Evolutionary conservation across 2,329 filamentous ascomycete genomes (phyloP).

Genomic region (Stachybotrys chartarum): DNA sequence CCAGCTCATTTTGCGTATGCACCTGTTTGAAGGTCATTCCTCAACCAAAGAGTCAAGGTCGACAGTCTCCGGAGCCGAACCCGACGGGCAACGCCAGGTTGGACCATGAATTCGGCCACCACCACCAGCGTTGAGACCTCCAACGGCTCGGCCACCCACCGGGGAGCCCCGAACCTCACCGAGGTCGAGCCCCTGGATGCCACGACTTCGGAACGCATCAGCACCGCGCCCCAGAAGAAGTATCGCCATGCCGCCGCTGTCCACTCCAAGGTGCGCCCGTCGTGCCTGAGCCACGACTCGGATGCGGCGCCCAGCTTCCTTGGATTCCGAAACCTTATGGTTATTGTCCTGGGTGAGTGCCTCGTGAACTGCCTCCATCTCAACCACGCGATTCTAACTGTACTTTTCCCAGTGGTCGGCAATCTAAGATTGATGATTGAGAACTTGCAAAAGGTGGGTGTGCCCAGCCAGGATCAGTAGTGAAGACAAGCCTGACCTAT

Average conservation of each 20-base stretch:
- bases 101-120: constrained; percentile 33
- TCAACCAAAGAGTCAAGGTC: no score
- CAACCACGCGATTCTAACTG: constrained; percentile 7
- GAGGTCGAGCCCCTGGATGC: constrained; percentile 15
- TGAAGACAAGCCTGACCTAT: constrained; percentile 4
- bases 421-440: constrained; percentile 94
- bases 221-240: constrained; percentile 40
- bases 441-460: constrained; percentile 79
- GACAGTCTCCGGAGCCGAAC: no score
- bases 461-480: neutral
- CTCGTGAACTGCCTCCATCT: constrained; percentile 5
- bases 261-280: constrained; percentile 64
- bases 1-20: no score
- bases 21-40: no score
- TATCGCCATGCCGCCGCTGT: constrained; percentile 91
- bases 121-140: constrained; percentile 24
- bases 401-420: constrained; percentile 61
- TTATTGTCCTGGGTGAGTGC: constrained; percentile 71
- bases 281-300: constrained; percentile 81
- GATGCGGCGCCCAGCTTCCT: constrained; percentile 72
- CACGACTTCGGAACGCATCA: constrained; percentile 12
- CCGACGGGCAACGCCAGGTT: neutral
- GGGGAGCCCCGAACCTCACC: constrained; percentile 17
- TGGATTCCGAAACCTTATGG: constrained; percentile 93
- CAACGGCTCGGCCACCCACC: constrained; percentile 18